These are phyloP conservation scores for Cytospora leucostoma DNA, from an alignment of 2,329 filamentous ascomycete genomes.

Conservation along the genomic window DNA sequence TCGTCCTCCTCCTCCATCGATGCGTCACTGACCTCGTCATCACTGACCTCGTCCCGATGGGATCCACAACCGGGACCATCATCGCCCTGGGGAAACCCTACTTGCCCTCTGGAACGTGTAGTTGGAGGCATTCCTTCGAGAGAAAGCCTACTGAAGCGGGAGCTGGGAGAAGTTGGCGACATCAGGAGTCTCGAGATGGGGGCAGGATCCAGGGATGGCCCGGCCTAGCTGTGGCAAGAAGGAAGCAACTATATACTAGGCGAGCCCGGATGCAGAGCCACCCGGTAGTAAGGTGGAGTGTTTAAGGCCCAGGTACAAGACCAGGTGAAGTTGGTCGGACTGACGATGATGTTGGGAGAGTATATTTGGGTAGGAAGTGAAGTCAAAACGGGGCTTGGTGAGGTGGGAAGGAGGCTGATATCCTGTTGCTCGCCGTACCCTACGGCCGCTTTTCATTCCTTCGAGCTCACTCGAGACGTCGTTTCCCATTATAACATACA, in stretches of 20 bases:
- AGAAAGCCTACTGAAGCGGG: constrained; percentile 45
- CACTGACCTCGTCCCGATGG: constrained; percentile 32
- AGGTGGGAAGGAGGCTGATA: constrained; percentile 20
- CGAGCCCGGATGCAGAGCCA: background rate
- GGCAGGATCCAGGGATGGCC: background rate
- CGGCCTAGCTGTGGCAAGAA: background rate
- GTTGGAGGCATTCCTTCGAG: constrained; percentile 43
- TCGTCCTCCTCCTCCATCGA: constrained; percentile 34
- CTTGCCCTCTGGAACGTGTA: constrained; percentile 37
- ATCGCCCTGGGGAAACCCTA: constrained; percentile 29
- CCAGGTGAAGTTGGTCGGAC: background rate
- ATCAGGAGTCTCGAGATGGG: constrained; percentile 1
- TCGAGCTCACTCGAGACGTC: background rate
- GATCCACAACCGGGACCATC: constrained; percentile 28
- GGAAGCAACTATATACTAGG: constrained; percentile 6
- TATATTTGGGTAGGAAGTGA: constrained; percentile 11
- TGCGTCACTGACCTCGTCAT: constrained; percentile 26
- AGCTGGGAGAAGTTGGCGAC: constrained; percentile 39
- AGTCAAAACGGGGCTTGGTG: constrained; percentile 9
- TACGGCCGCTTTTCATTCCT: constrained; percentile 14
- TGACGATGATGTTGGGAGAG: constrained; percentile 4
- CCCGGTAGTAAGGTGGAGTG: constrained; percentile 8
- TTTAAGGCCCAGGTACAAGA: constrained; percentile 2
- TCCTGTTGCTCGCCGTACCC: constrained; percentile 10
- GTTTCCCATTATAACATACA: background rate